These are phyloP conservation scores for Cystobasidium slooffiae DNA, from an alignment of 1,284 basidiomycete species.

Conservation along the genomic window DNA sequence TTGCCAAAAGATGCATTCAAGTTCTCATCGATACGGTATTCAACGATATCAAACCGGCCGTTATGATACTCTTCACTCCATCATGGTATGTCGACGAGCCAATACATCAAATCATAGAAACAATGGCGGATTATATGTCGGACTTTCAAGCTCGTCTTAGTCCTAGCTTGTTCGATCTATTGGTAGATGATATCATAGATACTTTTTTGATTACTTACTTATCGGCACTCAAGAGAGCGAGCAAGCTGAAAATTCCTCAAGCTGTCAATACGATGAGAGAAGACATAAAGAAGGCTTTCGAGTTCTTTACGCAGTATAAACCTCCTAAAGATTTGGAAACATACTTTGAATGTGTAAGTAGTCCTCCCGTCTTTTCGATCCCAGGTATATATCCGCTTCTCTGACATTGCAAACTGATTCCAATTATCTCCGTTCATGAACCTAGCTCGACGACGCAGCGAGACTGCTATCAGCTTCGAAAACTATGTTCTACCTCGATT, in stretches of 20 bases:
- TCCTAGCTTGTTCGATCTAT: slow-evolving; percentile 84
- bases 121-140: slow-evolving; percentile 89
- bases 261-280: slow-evolving; percentile 79
- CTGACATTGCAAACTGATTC: background rate
- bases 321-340: slow-evolving; percentile 75
- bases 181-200: slow-evolving; percentile 91
- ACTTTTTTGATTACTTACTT: slow-evolving; percentile 89
- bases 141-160: slow-evolving; percentile 93
- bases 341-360: slow-evolving; percentile 71
- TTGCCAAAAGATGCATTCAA: slow-evolving; percentile 94
- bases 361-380: background rate
- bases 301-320: slow-evolving; percentile 81
- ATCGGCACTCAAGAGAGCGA: slow-evolving; percentile 78
- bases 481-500: slow-evolving; percentile 92
- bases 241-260: slow-evolving; percentile 84
- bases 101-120: slow-evolving; percentile 85
- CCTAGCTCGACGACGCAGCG: slow-evolving; percentile 73
- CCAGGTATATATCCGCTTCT: background rate
- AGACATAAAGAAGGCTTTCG: slow-evolving; percentile 77
- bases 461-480: slow-evolving; percentile 85
- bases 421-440: background rate
- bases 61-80: slow-evolving; percentile 78
- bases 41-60: slow-evolving; percentile 88
- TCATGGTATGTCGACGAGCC: slow-evolving; percentile 80
- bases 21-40: slow-evolving; percentile 92